These are phyloP conservation scores for Digitaria exilis DNA, from an alignment of 202 grass and related monocot species.

Conservation along the genomic window DNA sequence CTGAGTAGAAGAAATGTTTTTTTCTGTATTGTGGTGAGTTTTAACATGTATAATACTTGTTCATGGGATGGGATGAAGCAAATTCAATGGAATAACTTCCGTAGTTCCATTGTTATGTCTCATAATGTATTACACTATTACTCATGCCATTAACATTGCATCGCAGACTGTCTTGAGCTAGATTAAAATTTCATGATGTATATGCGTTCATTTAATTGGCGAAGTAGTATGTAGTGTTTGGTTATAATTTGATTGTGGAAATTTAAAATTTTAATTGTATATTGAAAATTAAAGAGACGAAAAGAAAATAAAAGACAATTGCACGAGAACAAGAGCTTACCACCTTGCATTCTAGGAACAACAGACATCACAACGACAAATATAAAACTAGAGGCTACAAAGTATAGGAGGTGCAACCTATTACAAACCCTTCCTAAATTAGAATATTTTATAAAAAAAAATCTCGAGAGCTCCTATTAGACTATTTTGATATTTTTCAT, in stretches of 20 bases:
- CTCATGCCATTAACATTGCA: neutral
- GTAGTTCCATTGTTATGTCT: neutral
- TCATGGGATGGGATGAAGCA: neutral
- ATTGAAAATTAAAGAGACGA: neutral
- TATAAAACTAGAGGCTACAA: neutral
- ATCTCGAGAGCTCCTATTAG: neutral
- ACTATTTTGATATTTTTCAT: neutral
- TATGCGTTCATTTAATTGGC: neutral
- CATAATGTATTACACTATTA: neutral
- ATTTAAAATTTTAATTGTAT: neutral
- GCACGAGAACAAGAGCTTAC: neutral
- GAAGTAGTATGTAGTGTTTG: neutral
- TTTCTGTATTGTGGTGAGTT: conserved; percentile 35
- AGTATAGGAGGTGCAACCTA: neutral
- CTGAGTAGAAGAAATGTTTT: conserved; percentile 53
- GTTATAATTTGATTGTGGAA: neutral
- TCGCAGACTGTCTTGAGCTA: neutral
- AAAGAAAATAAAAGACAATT: neutral
- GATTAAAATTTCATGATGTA: neutral
- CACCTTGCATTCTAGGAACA: neutral
- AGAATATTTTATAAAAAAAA: neutral
- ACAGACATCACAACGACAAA: neutral
- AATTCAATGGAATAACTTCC: conserved; percentile 3
- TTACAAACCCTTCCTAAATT: neutral
- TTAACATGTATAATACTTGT: neutral